These are phyloP conservation scores for Astathelohania contejeani DNA, from an alignment of 371 early-diverging fungal species.

Conservation along the genomic window DNA sequence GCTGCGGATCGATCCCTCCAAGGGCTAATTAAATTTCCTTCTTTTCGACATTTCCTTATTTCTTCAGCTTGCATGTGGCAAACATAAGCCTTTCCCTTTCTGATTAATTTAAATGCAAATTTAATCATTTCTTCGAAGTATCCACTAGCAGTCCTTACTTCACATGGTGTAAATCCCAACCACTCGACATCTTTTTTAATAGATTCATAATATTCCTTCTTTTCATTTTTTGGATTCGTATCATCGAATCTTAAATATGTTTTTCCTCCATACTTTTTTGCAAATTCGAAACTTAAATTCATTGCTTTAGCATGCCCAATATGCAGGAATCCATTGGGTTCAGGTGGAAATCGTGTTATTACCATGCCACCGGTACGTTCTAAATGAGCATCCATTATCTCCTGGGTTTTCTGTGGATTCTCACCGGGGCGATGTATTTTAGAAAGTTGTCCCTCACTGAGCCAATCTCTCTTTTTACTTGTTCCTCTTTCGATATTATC, in stretches of 20 bases:
- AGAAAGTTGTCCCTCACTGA: conserved; percentile 47
- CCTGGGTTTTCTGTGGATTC: conserved; percentile 79
- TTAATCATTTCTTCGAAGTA: conserved; percentile 59
- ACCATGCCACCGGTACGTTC: conserved; percentile 78
- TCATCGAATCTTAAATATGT: conserved; percentile 92
- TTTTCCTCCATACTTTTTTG: conserved; percentile 69
- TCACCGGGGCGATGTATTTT: conserved; percentile 83
- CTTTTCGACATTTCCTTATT: conserved; percentile 72
- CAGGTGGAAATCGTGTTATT: conserved; percentile 96
- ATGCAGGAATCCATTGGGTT: conserved; percentile 93
- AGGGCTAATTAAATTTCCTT: conserved; percentile 67
- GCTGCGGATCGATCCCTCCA: conserved; percentile 77
- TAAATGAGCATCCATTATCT: conserved; percentile 74
- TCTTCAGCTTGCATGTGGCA: conserved; percentile 87
- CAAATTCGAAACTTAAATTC: conserved; percentile 93
- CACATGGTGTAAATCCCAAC: conserved; percentile 86
- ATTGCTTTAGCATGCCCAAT: conserved; percentile 99
- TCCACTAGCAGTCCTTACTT: conserved; percentile 84
- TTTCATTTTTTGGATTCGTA: conserved; percentile 96
- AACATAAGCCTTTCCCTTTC: conserved; percentile 78
- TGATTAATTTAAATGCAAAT: conserved; percentile 58
- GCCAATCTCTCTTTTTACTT: conserved; percentile 18
- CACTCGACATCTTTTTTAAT: conserved; percentile 82
- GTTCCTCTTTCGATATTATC: background rate
- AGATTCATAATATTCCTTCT: conserved; percentile 76